A percentile compares a stretch with the other conserved stretches of the same genome.
Evolutionary conservation across 352 stramenopile genomes (phyloP).

Genomic region (Phytopythium boreale): DNA sequence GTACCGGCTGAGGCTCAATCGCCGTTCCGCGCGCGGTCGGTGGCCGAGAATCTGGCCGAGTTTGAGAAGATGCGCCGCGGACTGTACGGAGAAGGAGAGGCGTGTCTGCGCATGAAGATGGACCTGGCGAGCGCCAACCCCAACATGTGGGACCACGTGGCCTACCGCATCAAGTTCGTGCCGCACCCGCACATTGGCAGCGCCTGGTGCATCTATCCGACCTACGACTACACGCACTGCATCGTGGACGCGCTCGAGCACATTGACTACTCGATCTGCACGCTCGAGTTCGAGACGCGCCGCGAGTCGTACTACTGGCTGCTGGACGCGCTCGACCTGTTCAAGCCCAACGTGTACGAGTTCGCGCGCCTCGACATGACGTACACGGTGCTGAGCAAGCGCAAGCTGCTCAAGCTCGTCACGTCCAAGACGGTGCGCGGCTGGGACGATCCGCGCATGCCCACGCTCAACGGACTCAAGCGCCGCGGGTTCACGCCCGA

Average conservation of each 20-base stretch:
- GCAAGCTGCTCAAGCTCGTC: conserved; percentile 98
- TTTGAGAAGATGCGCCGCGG: conserved; percentile 98
- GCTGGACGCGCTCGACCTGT: conserved; percentile 95
- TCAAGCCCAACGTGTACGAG: conserved; percentile 97
- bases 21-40: conserved; percentile 89
- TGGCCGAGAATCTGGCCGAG: conserved; percentile 94
- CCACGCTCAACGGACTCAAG: conserved; percentile 94
- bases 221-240: conserved; percentile 99
- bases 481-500: conserved; percentile 82
- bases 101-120: conserved; percentile 98
- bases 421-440: conserved; percentile 90
- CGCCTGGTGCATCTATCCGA: conserved; percentile 99
- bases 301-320: conserved; percentile 99
- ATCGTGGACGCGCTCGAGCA: conserved; percentile 97
- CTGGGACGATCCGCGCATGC: conserved; percentile 96
- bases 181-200: conserved; percentile 96
- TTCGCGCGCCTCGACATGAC: conserved; percentile 97
- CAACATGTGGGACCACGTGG: conserved; percentile 99
- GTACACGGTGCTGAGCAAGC: conserved; percentile 98
- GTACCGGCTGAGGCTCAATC: conserved; percentile 68
- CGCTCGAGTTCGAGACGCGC: conserved; percentile 98
- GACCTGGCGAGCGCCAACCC: conserved; percentile 97
- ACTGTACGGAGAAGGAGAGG: conserved; percentile 82
- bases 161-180: conserved; percentile 99
- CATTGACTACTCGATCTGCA: conserved; percentile 99